Percentiles rank a stretch among this genome's conserved stretches.
Evolutionary conservation across 1,139 yeast genomes (phyloP).

Genomic region (Debaryomycetaceae sp.): DNA sequence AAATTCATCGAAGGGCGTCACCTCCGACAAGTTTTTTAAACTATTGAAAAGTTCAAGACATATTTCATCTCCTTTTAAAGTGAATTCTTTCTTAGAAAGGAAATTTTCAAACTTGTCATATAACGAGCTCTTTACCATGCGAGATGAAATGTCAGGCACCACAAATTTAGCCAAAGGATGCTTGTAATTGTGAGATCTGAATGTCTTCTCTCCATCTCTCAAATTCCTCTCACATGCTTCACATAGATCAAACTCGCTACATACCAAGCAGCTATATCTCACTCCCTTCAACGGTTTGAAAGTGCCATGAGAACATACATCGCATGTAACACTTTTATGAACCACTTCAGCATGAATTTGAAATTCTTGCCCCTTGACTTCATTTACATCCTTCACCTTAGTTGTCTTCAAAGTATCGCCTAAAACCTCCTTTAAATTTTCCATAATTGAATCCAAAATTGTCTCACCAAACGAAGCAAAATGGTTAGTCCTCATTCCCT

Average conservation of each 20-base stretch:
- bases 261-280: constrained; percentile 53
- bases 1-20: constrained; percentile 13
- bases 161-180: constrained; percentile 34
- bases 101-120: no score
- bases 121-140: not conserved
- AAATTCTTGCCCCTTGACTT: not conserved
- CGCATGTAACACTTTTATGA: constrained; percentile 34
- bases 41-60: not conserved
- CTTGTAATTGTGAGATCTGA: constrained; percentile 20
- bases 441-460: constrained; percentile 21
- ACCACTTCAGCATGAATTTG: constrained; percentile 4
- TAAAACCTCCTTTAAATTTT: constrained; percentile 19
- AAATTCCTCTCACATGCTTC: constrained; percentile 40
- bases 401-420: constrained; percentile 7
- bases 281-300: constrained; percentile 40
- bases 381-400: not conserved
- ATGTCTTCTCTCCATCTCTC: constrained; percentile 8
- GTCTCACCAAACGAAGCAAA: constrained; percentile 22
- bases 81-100: not conserved
- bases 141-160: constrained; percentile 13
- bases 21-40: not conserved
- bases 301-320: constrained; percentile 33
- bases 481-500: constrained; percentile 14
- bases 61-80: no score
- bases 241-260: constrained; percentile 58